Base-by-base conservation (phyloP, 2,329 filamentous ascomycete species). In the Didymella arachidicola region DNA sequence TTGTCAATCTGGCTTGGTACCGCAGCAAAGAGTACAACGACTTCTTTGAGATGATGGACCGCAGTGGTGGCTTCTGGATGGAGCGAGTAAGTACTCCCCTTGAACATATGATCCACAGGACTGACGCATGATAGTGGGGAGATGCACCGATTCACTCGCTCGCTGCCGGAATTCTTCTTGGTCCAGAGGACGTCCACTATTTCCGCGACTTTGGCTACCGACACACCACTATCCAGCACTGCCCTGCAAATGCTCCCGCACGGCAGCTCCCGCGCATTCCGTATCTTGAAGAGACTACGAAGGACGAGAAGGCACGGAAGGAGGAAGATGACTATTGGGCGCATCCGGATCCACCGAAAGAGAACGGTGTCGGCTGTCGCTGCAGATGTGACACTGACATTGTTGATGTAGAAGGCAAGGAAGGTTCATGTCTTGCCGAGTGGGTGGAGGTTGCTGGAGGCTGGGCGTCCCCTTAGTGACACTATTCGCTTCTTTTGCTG, bases 1-100 rank as follows among this genome's bases (percentile, higher is more conserved):
- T 99, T 80, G 95, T 95, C 14, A 88, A 89, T 59, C 85, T 99
- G 61, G 90, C 92, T 80, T 99, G 93, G 87, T 98, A 98, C 86
- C 88, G 95, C 69, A 97, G 93, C 82, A 94, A 97, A 80, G 91
- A 93, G 74, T 99, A 99, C 76, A 90, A 96, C 70, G 95, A 97
- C 66, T 99, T 99, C 78, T 99, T 99, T 78, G 84, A 97, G 72
- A 96, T 96, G 90, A 97, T 99, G 94, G 95, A 99, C 76, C 89
- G 89, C 63, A 97, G 93, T 75, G 95, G 95, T 65, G 95, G 95
- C 46, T 99, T 99, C 80, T 99, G 95, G 95, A 97, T 96, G 88
- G 95, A 99, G 82, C 85, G 95, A 78, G 93, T 97, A 86, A 80
- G 85, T 79, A 7, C 22, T 10, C 1, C 7, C 6, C 12, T n/a